Conservation (phyloP, 106 monocot genomes). For the Dendrobium huoshanense region DNA sequence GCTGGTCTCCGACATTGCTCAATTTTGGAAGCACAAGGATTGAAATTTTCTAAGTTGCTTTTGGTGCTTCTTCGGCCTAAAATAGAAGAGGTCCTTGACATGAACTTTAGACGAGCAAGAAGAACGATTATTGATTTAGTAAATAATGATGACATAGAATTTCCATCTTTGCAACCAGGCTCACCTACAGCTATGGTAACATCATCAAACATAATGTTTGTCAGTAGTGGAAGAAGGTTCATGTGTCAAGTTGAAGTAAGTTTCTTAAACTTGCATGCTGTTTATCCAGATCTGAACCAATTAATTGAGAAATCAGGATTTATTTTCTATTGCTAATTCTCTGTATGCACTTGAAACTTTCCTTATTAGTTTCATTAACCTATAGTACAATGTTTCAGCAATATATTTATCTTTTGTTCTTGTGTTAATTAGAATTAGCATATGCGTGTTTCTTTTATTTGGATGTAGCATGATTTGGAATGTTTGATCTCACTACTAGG, state of each 20-base stretch:
- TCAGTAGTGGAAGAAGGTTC: constrained; percentile 60
- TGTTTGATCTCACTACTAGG: not conserved
- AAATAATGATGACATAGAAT: constrained; percentile 36
- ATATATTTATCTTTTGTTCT: not conserved
- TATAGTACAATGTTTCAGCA: not conserved
- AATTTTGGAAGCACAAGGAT: constrained; percentile 57
- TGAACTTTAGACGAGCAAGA: constrained; percentile 81
- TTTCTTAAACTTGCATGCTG: not conserved
- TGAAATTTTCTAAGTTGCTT: constrained; percentile 83
- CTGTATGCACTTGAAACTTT: not conserved
- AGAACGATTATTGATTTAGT: constrained; percentile 57
- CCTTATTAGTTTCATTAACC: not conserved
- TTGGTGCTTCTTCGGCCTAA: constrained; percentile 75
- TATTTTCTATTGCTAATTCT: not conserved
- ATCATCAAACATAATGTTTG: constrained; percentile 53
- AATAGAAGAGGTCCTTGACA: constrained; percentile 83
- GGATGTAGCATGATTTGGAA: not conserved
- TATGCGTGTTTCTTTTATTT: not conserved
- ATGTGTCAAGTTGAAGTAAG: constrained; percentile 80
- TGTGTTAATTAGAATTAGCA: not conserved
- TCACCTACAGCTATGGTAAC: constrained; percentile 33
- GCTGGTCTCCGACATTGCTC: constrained; percentile 74
- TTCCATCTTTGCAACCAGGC: constrained; percentile 24
- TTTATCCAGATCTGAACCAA: not conserved
- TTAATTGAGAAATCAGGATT: not conserved